Base-by-base conservation (phyloP, 129 eudicot species). In the Artemisia tridentata region DNA sequence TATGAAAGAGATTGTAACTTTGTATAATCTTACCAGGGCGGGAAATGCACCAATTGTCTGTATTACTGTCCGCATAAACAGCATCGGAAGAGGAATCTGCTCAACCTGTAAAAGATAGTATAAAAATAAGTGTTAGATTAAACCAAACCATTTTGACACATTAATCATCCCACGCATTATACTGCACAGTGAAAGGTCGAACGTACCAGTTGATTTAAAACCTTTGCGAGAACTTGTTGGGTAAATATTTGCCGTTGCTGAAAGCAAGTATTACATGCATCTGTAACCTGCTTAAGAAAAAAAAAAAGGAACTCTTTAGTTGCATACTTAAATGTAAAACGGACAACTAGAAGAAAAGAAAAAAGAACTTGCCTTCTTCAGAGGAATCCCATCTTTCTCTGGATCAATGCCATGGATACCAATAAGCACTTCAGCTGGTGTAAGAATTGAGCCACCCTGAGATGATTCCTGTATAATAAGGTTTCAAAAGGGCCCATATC, bases 141-240 rank as follows among this genome's bases (percentile, higher is more conserved):
- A 51, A 14, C 69, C 62, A 19, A 11, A 47, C 56, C 7, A 21
- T 16, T 11, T 25, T 38, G 10, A 55, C 64, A 65, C 34, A 0
- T 41, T 64, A 4, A 29, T 0, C 15, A 38, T 38, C 7, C 69
- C 13, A 64, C 65, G 4, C 46, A 60, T 50, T 15, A 15, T 60
- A 34, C 2, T 8, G 29, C 50, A 14, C 48, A 29, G 60, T 27
- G 72, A 60, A 58, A 72, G 48, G 56, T 59, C 69, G 25, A 67
- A 46, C 87, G 15, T 79, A 95, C 99, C 97, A 95, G 77, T 65
- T 95, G 99, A 76, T 95, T 95, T 72, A 95, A 74, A 54, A 90
- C 99, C 76, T 90, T 88, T 50, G 99, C 99, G 48, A 95, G 83
- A 72, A 90, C 99, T 84, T 90, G 97, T 80, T 95, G 99, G n/a